These are phyloP conservation scores for Fusarium graminum DNA, from an alignment of 2,329 filamentous ascomycete species.

Conservation along the genomic window DNA sequence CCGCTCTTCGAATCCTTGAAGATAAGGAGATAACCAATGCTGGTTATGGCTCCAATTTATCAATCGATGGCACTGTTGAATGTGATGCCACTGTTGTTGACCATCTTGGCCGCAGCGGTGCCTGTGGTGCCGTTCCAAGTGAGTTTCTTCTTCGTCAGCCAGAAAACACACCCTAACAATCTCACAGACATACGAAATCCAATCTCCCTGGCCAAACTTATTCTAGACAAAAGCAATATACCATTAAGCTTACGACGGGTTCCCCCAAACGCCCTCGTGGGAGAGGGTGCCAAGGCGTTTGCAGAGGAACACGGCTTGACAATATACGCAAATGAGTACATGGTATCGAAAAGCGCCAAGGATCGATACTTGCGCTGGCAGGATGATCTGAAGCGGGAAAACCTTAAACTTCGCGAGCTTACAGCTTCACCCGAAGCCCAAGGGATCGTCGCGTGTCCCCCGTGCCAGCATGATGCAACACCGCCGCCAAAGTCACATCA, in stretches of 20 bases:
- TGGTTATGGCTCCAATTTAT: conserved; percentile 94
- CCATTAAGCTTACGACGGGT: conserved; percentile 88
- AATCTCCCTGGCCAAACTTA: conserved; percentile 84
- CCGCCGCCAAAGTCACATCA: conserved; percentile 46
- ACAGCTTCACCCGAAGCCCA: conserved; percentile 35
- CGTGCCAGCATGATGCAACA: conserved; percentile 54
- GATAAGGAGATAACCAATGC: conserved; percentile 97
- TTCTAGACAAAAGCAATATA: conserved; percentile 82
- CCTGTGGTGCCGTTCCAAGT: conserved; percentile 92
- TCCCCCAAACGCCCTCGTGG: conserved; percentile 91
- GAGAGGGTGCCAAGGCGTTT: conserved; percentile 87
- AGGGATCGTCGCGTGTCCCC: conserved; percentile 41
- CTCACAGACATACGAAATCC: conserved; percentile 89
- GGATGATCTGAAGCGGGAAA: conserved; percentile 76
- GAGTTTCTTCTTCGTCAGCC: conserved; percentile 56
- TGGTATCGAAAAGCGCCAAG: conserved; percentile 83
- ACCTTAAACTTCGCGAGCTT: conserved; percentile 57
- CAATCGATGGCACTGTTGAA: conserved; percentile 90
- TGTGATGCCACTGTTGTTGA: conserved; percentile 96
- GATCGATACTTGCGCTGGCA: conserved; percentile 86
- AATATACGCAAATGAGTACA: conserved; percentile 77
- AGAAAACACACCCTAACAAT: neutral
- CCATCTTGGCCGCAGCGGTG: conserved; percentile 89
- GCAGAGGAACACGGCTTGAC: conserved; percentile 82
- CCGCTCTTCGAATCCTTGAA: conserved; percentile 87